A percentile compares a stretch with the other conserved stretches of the same genome.
Evolutionary conservation across 768 basidiomycete genomes (phyloP).

Genomic region (Leucosporidium scottii): DNA sequence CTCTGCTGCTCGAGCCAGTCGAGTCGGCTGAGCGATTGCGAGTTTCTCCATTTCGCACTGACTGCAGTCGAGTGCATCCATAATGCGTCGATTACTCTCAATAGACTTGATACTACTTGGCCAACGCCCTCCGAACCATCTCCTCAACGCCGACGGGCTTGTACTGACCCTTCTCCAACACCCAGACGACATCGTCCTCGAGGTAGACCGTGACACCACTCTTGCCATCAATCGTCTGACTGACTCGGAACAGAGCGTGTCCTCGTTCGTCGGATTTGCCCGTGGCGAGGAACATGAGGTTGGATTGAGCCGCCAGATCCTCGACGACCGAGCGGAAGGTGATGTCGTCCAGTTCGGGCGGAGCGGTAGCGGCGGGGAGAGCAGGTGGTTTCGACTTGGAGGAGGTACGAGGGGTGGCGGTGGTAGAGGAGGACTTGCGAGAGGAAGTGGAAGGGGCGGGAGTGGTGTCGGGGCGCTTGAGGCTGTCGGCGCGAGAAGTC

Average conservation of each 20-base stretch:
- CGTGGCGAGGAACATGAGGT: constrained; percentile 80
- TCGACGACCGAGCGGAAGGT: constrained; percentile 91
- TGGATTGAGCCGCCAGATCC: constrained; percentile 73
- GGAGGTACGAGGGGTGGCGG: constrained; percentile 44
- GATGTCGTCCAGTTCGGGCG: constrained; percentile 51
- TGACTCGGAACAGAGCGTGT: constrained; percentile 78
- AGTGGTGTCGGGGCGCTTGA: constrained; percentile 25
- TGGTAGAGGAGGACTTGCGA: constrained; percentile 39
- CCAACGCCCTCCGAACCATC: constrained; percentile 54
- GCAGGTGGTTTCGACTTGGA: background rate
- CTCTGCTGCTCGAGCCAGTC: too few species aligned
- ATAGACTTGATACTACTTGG: background rate
- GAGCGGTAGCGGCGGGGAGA: constrained; percentile 5
- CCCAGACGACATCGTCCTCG: constrained; percentile 89
- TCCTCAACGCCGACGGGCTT: constrained; percentile 78
- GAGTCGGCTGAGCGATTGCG: too few species aligned
- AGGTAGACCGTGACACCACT: constrained; percentile 77
- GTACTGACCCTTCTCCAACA: constrained; percentile 50
- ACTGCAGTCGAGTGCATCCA: too few species aligned
- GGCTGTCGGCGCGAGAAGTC: constrained; percentile 4
- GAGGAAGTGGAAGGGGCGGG: constrained; percentile 25
- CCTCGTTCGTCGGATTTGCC: constrained; percentile 52
- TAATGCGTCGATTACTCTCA: too few species aligned
- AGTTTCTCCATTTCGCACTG: too few species aligned
- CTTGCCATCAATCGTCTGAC: constrained; percentile 67